phyloP scores from a whole-genome alignment of 768 basidiomycete species.

The Dendrothele bispora region DNA sequence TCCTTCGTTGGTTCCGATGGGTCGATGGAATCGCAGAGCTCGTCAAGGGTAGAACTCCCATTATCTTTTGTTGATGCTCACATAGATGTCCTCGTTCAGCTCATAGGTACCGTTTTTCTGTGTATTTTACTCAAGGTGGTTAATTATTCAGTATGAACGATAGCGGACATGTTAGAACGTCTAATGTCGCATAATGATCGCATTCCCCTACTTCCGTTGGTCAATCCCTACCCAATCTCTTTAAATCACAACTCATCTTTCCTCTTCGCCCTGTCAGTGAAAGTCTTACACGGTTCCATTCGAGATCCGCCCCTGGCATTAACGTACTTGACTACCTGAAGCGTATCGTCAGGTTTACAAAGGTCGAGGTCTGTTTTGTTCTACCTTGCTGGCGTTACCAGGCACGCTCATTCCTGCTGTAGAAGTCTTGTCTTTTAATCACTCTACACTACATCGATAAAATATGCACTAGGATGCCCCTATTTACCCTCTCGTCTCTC shows the following conservation, averaged over 20 bases:
- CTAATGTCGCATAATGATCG: constrained; percentile 95
- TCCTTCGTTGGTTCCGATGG: constrained; percentile 55
- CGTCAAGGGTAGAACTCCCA: constrained; percentile 77
- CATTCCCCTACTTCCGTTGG: constrained; percentile 86
- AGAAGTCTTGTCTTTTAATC: constrained; percentile 82
- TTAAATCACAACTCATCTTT: no score
- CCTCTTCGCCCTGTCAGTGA: constrained; percentile 56
- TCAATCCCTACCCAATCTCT: no score
- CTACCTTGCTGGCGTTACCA: constrained; percentile 3
- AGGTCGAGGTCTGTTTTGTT: constrained; percentile 74
- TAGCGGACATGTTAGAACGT: constrained; percentile 95
- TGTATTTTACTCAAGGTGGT: constrained; percentile 5
- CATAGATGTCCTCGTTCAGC: constrained; percentile 79
- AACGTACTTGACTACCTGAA: constrained; percentile 89
- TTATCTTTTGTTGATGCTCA: constrained; percentile 81
- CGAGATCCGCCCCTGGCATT: constrained; percentile 86
- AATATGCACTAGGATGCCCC: constrained; percentile 83
- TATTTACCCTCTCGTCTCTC: constrained; percentile 92
- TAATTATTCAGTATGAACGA: background rate
- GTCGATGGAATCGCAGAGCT: constrained; percentile 72
- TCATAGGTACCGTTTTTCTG: constrained; percentile 66
- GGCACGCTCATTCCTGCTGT: constrained; percentile 7
- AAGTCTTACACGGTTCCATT: constrained; percentile 95
- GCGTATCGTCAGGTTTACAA: constrained; percentile 93
- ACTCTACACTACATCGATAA: constrained; percentile 90